Evolutionary conservation across 1,139 yeast genomes (phyloP).

Genomic region (Yamadazyma diddensiae): DNA sequence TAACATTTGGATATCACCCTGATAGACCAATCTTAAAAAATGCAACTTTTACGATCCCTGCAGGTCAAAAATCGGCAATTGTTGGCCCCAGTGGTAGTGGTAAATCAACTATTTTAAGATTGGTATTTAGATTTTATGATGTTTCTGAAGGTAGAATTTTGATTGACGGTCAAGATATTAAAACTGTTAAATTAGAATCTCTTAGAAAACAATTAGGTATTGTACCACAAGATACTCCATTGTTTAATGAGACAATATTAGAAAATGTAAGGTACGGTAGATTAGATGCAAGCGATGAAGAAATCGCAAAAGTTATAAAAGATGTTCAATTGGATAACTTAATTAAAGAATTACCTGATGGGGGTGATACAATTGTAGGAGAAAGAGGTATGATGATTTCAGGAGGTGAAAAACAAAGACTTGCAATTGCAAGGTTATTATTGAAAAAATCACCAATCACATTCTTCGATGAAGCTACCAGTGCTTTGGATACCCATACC

Average conservation of each 20-base stretch:
- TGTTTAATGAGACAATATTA: slow-evolving; percentile 84
- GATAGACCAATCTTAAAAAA: slow-evolving; percentile 81
- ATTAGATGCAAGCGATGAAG: slow-evolving; percentile 68
- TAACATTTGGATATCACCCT: slow-evolving; percentile 87
- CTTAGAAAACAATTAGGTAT: slow-evolving; percentile 78
- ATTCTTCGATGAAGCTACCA: slow-evolving; percentile 95
- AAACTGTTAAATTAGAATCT: slow-evolving; percentile 70
- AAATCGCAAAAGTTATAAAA: slow-evolving; percentile 60
- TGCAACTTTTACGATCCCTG: slow-evolving; percentile 82
- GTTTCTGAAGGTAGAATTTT: slow-evolving; percentile 72
- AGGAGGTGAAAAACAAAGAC: slow-evolving; percentile 96
- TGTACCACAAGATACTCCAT: slow-evolving; percentile 97
- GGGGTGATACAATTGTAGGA: slow-evolving; percentile 86
- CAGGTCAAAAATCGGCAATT: slow-evolving; percentile 86
- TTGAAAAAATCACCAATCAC: slow-evolving; percentile 85
- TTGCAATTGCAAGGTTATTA: slow-evolving; percentile 87
- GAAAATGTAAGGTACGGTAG: slow-evolving; percentile 90
- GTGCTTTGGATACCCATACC: slow-evolving; percentile 95
- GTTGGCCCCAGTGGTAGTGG: slow-evolving; percentile 98
- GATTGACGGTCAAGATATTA: slow-evolving; percentile 88
- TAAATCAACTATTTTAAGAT: slow-evolving; percentile 81
- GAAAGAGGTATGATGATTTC: slow-evolving; percentile 98
- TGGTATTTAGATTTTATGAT: slow-evolving; percentile 89
- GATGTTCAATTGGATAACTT: slow-evolving; percentile 68
- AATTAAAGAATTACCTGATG: slow-evolving; percentile 75